These are phyloP conservation scores for Suillus subluteus DNA, from an alignment of 768 basidiomycete species.

Conservation along the genomic window DNA sequence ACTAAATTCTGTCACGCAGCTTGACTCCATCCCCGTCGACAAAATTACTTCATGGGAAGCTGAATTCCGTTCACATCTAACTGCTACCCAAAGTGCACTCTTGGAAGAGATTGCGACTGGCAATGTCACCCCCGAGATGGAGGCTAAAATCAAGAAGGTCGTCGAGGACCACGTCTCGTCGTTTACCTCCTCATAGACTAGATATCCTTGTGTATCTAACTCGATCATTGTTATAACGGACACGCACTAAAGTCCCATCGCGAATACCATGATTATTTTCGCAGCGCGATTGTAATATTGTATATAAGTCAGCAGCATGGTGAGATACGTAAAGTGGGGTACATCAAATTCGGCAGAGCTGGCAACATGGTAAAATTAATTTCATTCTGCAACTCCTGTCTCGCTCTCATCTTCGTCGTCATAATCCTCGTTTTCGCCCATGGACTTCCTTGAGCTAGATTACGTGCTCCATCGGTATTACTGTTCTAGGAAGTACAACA, in stretches of 20 bases:
- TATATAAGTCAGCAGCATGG: conserved; percentile 1
- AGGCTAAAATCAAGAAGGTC: conserved; percentile 93
- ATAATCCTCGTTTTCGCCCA: conserved; percentile 71
- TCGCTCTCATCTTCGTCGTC: conserved; percentile 26
- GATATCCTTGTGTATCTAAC: conserved; percentile 8
- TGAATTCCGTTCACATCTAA: conserved; percentile 88
- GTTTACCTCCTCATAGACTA: conserved; percentile 54
- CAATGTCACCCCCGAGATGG: conserved; percentile 85
- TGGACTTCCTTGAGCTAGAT: conserved; percentile 76
- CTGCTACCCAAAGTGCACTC: conserved; percentile 70
- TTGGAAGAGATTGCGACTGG: conserved; percentile 87
- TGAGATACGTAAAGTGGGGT: conserved; percentile 10
- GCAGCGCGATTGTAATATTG: conserved; percentile 22
- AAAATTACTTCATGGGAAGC: conserved; percentile 93
- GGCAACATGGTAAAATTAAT: not conserved
- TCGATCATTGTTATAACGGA: not conserved
- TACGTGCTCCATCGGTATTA: not conserved
- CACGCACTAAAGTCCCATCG: conserved; percentile 18
- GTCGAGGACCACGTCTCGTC: conserved; percentile 87
- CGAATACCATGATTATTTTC: conserved; percentile 33
- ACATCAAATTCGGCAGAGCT: conserved; percentile 3
- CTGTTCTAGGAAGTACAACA: not conserved
- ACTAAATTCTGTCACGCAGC: conserved; percentile 41
- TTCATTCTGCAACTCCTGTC: conserved; percentile 13
- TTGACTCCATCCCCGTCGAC: conserved; percentile 94